These are phyloP conservation scores for Dacryopinax spathularia DNA, from an alignment of 768 basidiomycete species.

Conservation along the genomic window DNA sequence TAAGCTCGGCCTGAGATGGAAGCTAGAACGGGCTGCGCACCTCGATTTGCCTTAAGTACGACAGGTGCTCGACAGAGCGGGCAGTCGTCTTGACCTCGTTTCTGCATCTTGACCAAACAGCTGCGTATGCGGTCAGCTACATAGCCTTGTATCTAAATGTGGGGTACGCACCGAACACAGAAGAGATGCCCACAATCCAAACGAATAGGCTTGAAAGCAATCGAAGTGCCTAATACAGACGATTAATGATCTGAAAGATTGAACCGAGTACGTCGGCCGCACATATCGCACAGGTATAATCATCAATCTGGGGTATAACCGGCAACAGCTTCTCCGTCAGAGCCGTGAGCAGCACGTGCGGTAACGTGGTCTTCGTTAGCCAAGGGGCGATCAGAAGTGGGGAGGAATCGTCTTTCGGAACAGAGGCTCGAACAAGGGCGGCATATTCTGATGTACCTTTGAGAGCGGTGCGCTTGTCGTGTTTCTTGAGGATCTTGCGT, in stretches of 20 bases:
- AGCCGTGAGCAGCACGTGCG: constrained; percentile 60
- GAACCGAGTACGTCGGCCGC: background rate
- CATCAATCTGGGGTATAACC: constrained; percentile 61
- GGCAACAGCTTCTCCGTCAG: constrained; percentile 72
- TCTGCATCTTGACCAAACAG: constrained; percentile 83
- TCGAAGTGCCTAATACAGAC: constrained; percentile 74
- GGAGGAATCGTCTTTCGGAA: constrained; percentile 16
- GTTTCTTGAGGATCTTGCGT: constrained; percentile 89
- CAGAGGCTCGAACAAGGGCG: background rate
- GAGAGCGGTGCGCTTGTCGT: constrained; percentile 75
- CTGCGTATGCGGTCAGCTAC: constrained; percentile 5
- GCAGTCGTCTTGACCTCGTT: constrained; percentile 55
- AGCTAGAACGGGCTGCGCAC: constrained; percentile 36
- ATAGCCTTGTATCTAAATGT: background rate
- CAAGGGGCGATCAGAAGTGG: constrained; percentile 20
- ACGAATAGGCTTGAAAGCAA: constrained; percentile 87
- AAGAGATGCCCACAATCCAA: constrained; percentile 57
- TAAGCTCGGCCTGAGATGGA: background rate
- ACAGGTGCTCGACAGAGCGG: constrained; percentile 72
- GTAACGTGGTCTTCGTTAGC: constrained; percentile 32
- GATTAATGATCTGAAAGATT: constrained; percentile 41
- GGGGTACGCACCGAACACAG: constrained; percentile 23
- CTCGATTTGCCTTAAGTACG: constrained; percentile 59
- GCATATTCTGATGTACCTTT: constrained; percentile 30
- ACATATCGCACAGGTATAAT: constrained; percentile 5